Evolutionary conservation across 2,329 filamentous ascomycete species (phyloP).

Genomic region (Colletotrichum sojae): DNA sequence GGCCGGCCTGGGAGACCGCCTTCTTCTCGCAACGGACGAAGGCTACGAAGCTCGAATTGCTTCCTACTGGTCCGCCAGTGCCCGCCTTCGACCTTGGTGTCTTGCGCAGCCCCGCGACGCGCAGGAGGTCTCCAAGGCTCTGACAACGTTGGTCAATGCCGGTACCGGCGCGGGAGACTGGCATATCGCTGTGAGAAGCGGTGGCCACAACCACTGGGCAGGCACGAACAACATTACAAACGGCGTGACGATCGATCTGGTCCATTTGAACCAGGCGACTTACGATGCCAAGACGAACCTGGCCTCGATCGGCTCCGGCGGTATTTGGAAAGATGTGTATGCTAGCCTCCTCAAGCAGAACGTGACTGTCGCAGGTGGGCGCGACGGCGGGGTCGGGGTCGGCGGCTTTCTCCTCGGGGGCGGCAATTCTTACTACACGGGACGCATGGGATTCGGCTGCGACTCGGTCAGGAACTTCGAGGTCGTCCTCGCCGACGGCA

Average conservation of each 20-base stretch:
- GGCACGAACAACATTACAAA: conserved; percentile 59
- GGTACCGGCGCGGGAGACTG: conserved; percentile 46
- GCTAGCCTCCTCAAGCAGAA: conserved; percentile 28
- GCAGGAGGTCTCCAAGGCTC: conserved; percentile 44
- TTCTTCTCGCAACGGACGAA: conserved; percentile 18
- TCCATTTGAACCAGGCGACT: conserved; percentile 42
- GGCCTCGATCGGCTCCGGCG: conserved; percentile 32
- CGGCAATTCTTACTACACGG: conserved; percentile 64
- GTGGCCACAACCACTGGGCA: conserved; percentile 61
- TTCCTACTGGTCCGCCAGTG: conserved; percentile 41
- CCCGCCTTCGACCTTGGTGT: conserved; percentile 45
- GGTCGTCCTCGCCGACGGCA: conserved; percentile 61
- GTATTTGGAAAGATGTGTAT: conserved; percentile 38
- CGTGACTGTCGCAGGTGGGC: conserved; percentile 59
- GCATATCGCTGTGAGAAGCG: conserved; percentile 64
- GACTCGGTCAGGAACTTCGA: conserved; percentile 61
- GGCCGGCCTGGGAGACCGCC: conserved; percentile 20
- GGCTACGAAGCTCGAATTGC: conserved; percentile 35
- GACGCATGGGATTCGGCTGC: conserved; percentile 60
- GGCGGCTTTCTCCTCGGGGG: conserved; percentile 61
- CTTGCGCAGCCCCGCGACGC: conserved; percentile 45
- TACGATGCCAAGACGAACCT: conserved; percentile 36
- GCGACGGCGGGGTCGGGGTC: conserved; percentile 58
- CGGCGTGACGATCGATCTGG: conserved; percentile 61
- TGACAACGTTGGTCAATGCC: conserved; percentile 33